Percentiles rank a stretch among this genome's conserved stretches.
phyloP scores from a whole-genome alignment of 208 protist species.

The Trypanosoma rangeli region DNA sequence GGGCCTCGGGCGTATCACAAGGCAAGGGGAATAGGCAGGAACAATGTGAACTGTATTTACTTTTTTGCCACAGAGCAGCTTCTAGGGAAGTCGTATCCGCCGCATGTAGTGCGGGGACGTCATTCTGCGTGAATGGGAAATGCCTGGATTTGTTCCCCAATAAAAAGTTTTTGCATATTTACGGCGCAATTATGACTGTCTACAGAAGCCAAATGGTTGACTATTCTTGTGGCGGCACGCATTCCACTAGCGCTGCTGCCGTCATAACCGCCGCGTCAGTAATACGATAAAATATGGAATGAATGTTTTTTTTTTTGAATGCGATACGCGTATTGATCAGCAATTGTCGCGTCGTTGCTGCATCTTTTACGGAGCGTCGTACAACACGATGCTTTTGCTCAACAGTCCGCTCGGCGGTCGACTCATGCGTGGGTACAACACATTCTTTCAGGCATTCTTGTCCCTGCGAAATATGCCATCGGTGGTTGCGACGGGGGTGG shows the following conservation, averaged over 20 bases:
- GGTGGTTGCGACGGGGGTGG: slow-evolving; percentile 9
- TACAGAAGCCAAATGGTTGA: slow-evolving; percentile 7
- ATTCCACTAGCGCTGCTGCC: neutral
- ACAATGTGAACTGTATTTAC: slow-evolving; percentile 20
- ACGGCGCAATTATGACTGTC: slow-evolving; percentile 23
- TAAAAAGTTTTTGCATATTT: slow-evolving; percentile 16
- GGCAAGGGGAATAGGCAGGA: neutral
- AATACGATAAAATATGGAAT: slow-evolving; percentile 1
- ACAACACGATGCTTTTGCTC: slow-evolving; percentile 22
- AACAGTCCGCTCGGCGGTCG: slow-evolving; percentile 20
- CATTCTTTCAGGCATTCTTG: slow-evolving; percentile 10
- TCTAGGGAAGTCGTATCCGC: neutral
- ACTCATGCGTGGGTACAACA: slow-evolving; percentile 22
- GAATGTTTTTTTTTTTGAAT: slow-evolving; percentile 19
- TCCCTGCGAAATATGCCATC: slow-evolving; percentile 19
- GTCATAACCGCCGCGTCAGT: neutral
- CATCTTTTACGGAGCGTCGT: slow-evolving; percentile 26
- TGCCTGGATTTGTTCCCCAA: slow-evolving; percentile 12
- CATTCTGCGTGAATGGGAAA: slow-evolving; percentile 28
- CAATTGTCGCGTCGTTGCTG: slow-evolving; percentile 20
- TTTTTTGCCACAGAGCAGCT: slow-evolving; percentile 26
- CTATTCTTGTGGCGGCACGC: neutral
- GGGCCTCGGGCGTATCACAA: neutral
- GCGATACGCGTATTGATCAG: slow-evolving; percentile 22
- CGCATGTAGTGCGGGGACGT: slow-evolving; percentile 4